Evolutionary conservation across 202 grass and related monocot genomes (phyloP).

Genomic region (Saccharum hybrid): DNA sequence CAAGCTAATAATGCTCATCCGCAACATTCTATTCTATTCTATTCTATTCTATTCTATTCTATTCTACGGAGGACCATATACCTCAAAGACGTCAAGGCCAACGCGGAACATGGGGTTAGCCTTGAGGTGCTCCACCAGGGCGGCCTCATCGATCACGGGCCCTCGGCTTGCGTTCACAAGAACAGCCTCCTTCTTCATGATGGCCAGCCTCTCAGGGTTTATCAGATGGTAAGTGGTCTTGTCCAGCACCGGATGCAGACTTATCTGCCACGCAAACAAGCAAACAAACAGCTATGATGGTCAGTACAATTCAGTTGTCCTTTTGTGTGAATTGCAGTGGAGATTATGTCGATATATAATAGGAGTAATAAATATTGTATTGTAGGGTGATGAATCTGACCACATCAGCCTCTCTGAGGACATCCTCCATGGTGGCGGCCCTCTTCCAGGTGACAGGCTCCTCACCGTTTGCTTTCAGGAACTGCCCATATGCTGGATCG

Average conservation of each 20-base stretch:
- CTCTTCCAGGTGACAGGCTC: constrained; percentile 86
- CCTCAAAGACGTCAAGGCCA: constrained; percentile 93
- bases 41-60: neutral
- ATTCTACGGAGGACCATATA: neutral
- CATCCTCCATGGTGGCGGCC: constrained; percentile 91
- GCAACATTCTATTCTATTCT: neutral
- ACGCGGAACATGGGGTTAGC: constrained; percentile 94
- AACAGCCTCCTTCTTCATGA: constrained; percentile 95
- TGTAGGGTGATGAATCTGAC: constrained; percentile 42
- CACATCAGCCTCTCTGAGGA: constrained; percentile 89
- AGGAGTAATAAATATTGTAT: neutral
- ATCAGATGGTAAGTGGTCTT: constrained; percentile 98
- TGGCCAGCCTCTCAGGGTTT: constrained; percentile 77
- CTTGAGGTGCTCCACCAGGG: constrained; percentile 87
- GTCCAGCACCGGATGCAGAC: constrained; percentile 83
- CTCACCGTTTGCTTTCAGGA: constrained; percentile 88
- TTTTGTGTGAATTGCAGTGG: neutral
- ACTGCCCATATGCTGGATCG: constrained; percentile 68
- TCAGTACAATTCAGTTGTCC: neutral
- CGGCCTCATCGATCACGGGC: constrained; percentile 83
- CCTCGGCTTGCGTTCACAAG: constrained; percentile 92
- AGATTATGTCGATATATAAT: neutral
- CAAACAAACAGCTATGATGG: neutral
- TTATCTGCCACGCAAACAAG: constrained; percentile 57
- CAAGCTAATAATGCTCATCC: neutral